These are phyloP conservation scores for Sphaerulina musiva DNA, from an alignment of 2,329 filamentous ascomycete genomes.

Conservation along the genomic window DNA sequence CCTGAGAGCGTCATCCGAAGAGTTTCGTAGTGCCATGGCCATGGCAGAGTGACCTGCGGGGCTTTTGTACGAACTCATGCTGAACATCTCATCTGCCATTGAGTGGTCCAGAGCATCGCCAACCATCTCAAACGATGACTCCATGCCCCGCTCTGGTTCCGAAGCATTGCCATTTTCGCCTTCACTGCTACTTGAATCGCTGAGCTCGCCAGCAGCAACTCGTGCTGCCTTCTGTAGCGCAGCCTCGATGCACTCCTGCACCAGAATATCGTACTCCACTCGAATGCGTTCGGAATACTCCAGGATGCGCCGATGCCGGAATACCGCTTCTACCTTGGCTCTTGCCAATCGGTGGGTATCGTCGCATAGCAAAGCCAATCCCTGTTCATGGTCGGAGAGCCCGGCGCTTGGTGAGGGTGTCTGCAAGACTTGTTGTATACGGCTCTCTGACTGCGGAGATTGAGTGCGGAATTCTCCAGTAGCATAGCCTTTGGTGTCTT, in stretches of 20 bases:
- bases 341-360: conserved; percentile 82
- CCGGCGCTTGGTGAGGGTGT: conserved; percentile 94
- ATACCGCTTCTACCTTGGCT: conserved; percentile 85
- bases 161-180: conserved; percentile 21
- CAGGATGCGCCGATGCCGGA: conserved; percentile 83
- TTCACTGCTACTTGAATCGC: conserved; percentile 56
- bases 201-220: conserved; percentile 77
- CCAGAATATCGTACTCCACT: conserved; percentile 83
- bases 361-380: conserved; percentile 75
- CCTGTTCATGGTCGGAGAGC: conserved; percentile 87
- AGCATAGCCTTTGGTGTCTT: conserved; percentile 64
- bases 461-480: conserved; percentile 78
- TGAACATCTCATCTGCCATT: conserved; percentile 26
- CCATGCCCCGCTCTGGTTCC: conserved; percentile 17
- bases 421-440: conserved; percentile 87
- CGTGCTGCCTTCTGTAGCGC: conserved; percentile 83
- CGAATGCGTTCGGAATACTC: conserved; percentile 96
- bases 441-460: conserved; percentile 90
- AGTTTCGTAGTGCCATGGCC: conserved; percentile 50
- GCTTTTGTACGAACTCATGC: conserved; percentile 15
- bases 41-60: conserved; percentile 45
- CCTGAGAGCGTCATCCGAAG: conserved; percentile 45
- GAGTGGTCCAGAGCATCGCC: conserved; percentile 44
- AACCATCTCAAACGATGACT: conserved; percentile 5
- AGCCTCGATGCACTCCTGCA: conserved; percentile 91